These are phyloP conservation scores for Helotiales sp. DNA, from an alignment of 2,329 filamentous ascomycete genomes.

Conservation along the genomic window DNA sequence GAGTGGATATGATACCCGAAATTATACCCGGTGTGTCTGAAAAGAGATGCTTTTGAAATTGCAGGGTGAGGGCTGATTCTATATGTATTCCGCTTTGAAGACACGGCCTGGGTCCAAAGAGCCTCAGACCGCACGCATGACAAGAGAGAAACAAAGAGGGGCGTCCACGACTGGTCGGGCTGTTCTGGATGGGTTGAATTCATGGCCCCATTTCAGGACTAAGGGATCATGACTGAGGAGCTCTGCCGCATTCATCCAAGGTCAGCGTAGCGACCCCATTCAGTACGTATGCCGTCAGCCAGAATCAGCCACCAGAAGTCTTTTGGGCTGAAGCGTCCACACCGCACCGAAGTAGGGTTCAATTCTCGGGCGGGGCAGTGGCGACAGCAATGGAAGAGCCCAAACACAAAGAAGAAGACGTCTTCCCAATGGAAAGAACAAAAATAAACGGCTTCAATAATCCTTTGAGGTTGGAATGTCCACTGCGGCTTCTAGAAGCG, in stretches of 20 bases:
- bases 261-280: constrained; percentile 11
- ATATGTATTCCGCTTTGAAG: constrained; percentile 13
- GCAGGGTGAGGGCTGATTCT: constrained; percentile 1
- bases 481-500: background rate
- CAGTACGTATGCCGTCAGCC: constrained; percentile 7
- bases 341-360: background rate
- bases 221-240: background rate
- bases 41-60: background rate
- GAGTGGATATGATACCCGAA: background rate
- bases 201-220: constrained; percentile 8
- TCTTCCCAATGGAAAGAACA: background rate
- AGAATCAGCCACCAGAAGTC: constrained; percentile 1
- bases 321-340: constrained; percentile 9
- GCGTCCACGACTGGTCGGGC: constrained; percentile 10
- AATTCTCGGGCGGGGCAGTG: background rate
- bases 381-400: background rate
- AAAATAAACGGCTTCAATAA: background rate
- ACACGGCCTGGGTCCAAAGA: constrained; percentile 3
- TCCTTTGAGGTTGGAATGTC: background rate
- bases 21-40: background rate
- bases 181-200: background rate
- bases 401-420: background rate
- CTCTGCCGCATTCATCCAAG: constrained; percentile 3
- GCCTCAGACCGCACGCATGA: constrained; percentile 11
- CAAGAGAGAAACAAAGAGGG: constrained; percentile 4